Base-by-base conservation (phyloP, 1,139 yeast genomes). In the Sugiyamaella japonica region DNA sequence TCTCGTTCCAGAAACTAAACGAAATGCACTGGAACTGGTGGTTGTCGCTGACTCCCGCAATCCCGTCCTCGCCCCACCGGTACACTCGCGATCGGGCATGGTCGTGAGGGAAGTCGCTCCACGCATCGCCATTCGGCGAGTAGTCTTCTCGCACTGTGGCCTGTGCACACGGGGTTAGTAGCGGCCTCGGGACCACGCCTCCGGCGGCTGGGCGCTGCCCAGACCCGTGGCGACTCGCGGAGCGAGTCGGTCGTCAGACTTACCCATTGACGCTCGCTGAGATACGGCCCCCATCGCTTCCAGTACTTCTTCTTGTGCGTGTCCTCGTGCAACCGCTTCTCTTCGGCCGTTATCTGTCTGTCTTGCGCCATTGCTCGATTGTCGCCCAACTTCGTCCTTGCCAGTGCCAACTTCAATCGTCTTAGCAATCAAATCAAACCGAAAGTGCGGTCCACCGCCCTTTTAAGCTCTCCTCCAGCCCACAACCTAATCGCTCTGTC, bases 51-150 rank as follows among this genome's bases (percentile, higher is more conserved):
- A 89, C 87, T 53, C 98, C 98, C 8, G 95, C 96, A 63, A 91
- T 76, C 3, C 98, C 98, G 69, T 91, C 98, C 71, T 91, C 98
- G 48, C 97, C 96, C 98, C 98, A 91, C 53, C 98, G 78, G 68
- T 88, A 91, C 15, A 89, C 83, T 66, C 98, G 78, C 28, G 95
- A 82, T 60, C 84, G 79, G 3, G 96, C 88, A 60, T 89, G 91
- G 58, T 89, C 96, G 70, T 90, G 90, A 8, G 96, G 90, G 71
- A 91, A 91, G 64, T 85, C 83, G 37, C 85, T 79, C 98, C 98
- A 91, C 2, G 97, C 97, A 63, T 90, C 93, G 46, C 98, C 98
- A 64, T 85, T 66, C 37, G 61, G 63, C 9, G 96, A 87, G 71
- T 91, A 91, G 69, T 91, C 98, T 71, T 91, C 97, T 59, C 97